Base-by-base conservation (phyloP, 2,329 filamentous ascomycete genomes). In the Clarireedia sp. region DNA sequence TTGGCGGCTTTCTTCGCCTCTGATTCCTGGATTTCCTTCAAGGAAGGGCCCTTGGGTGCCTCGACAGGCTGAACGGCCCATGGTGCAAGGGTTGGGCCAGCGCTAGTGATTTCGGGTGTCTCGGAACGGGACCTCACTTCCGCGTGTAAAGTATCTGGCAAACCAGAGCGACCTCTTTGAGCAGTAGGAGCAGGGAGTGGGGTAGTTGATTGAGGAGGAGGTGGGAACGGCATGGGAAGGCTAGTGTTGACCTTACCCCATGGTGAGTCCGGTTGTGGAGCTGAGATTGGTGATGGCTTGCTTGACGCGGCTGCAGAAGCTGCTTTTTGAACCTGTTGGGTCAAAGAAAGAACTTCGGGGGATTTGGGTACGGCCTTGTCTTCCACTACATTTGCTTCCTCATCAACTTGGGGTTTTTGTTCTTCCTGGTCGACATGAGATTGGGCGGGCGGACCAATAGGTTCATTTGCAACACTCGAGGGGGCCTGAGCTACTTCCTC, bases 21-120 rank as follows among this genome's bases (percentile, higher is more conserved):
- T 4, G 89, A 86, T 70, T 96, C 92, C 70, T 99, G 94, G 23
- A 99, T 99, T 68, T 99, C 91, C 73, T 90, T 95, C 60, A 99
- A 75, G 58, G 91, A 96, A 2, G 92, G 94, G 0, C 90, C 91
- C 71, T 89, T 95, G 41, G 89, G 83, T 23, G 79, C 74, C 58
- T 83, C 78, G 48, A 87, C 86, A 2, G 81, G 80, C 61, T 97
- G 90, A 70, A 94, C 94, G 5, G 94, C 94, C 94, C 94, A 99
- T 0, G 94, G 94, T 0, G 94, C 94, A 62, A 96, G 75, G 0
- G 92, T 89, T 3, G 90, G 82, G 26, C 43, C 51, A 2, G 69
- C 52, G 69, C 67, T 44, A 69, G 72, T 68, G 14, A 74, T 73
- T 44, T 85, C 82, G 2, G 89, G 91, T 0, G 90, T 95, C 61